Evolutionary conservation across 805 yeast genomes (phyloP), one percentile per base, ranked within the genome.

Genomic region (Schwanniomyces polymorphus): DNA sequence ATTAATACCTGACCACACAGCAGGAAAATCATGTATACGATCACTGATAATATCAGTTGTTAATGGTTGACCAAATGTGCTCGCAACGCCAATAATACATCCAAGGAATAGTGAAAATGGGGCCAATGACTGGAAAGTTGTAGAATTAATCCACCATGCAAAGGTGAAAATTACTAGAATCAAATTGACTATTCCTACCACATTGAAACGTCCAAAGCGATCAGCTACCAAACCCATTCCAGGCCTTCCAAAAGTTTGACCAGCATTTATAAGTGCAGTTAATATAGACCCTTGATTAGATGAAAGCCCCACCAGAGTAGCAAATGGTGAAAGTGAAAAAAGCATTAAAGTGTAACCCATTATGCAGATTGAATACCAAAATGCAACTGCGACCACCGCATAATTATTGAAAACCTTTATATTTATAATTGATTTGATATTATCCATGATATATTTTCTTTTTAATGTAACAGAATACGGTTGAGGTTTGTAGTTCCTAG

Each of bases 201-300:
- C 49, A 50, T 80, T 81, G 45, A 70, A 55, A 27, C 81, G 65
- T 1, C 86, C 86, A 27, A 70, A 46, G 6, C 52, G 56, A 55
- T 79, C 84, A 17, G 79, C 82, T 7, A 72, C 16, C 34, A 63
- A 54, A 1, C 82, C 82, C 38, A 83, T 74, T 4, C 66, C 42
- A 2, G 82, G 67, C 34, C 87, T 65, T 5, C 86, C 86, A 18
- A 79, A 54, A 1, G 72, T 59, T 42, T 82, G 79, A 33, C 65
- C 67, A 16, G 66, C 76, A 55, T 74, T 76, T 42, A 72, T 45
- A 1, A 70, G 45, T 2, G 75, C 70, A 27, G 74, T 67, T 29
- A 70, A 45, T 33, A 53, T 55, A 7, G 71, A 60, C 4, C 67
- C 68, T 47, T 70, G 71, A 8, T 55, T 47, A 17, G 61, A 50